phyloP scores from a whole-genome alignment of 495 filamentous ascomycete species.

The Aspergillus biplanus region DNA sequence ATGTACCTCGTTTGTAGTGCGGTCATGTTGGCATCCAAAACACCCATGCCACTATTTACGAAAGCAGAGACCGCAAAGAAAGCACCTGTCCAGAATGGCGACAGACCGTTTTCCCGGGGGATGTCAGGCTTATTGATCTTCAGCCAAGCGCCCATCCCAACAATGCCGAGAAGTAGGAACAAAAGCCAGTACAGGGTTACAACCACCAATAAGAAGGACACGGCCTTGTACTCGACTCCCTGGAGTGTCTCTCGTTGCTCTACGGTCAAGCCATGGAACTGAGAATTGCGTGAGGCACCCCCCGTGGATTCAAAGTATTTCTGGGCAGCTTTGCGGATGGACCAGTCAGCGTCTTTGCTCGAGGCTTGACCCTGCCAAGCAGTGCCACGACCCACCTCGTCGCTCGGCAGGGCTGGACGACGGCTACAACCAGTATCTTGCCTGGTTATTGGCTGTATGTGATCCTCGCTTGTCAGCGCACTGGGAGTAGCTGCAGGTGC shows the following conservation, averaged over 20 bases:
- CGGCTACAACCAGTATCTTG: neutral
- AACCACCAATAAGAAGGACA: slow-evolving; percentile 69
- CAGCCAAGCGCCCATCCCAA: slow-evolving; percentile 76
- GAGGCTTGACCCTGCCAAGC: slow-evolving; percentile 27
- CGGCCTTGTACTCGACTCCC: slow-evolving; percentile 78
- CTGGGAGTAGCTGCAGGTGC: slow-evolving; percentile 3
- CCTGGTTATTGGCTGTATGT: slow-evolving; percentile 32
- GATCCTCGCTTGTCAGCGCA: slow-evolving; percentile 13
- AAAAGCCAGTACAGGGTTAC: slow-evolving; percentile 75
- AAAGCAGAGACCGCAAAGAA: slow-evolving; percentile 69
- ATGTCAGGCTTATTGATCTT: slow-evolving; percentile 59
- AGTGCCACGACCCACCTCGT: neutral
- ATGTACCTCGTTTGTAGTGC: slow-evolving; percentile 45
- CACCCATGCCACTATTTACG: slow-evolving; percentile 85
- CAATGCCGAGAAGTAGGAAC: slow-evolving; percentile 71
- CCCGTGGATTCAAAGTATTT: slow-evolving; percentile 49
- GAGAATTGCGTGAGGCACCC: slow-evolving; percentile 68
- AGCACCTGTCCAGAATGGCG: slow-evolving; percentile 59
- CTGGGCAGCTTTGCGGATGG: slow-evolving; percentile 35
- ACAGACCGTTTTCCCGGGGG: slow-evolving; percentile 67
- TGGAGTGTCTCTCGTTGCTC: slow-evolving; percentile 74
- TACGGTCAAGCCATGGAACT: slow-evolving; percentile 69
- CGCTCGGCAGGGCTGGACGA: neutral
- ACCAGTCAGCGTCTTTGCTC: slow-evolving; percentile 23
- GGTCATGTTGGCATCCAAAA: slow-evolving; percentile 80